Conservation (phyloP, 495 filamentous ascomycete species). For the Aspergillus avenaceus region DNA sequence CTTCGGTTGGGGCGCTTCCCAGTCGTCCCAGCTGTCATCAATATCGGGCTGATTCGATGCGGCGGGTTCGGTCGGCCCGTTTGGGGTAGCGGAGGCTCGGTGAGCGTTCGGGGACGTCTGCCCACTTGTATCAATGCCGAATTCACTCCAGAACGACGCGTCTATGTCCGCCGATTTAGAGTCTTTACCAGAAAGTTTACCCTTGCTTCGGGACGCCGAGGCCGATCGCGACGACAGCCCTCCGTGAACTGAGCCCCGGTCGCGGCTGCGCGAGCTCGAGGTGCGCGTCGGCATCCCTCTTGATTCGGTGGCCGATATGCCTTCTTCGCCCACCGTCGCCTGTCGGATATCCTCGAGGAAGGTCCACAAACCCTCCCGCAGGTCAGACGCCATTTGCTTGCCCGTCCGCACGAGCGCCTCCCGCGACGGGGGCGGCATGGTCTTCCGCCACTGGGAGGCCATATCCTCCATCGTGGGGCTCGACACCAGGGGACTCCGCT, state of each 20-base stretch:
- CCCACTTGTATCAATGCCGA: slow-evolving; percentile 49
- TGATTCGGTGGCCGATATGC: slow-evolving; percentile 54
- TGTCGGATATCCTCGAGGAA: slow-evolving; percentile 95
- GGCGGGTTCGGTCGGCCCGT: slow-evolving; percentile 29
- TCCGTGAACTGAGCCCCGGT: slow-evolving; percentile 35
- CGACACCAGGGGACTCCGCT: slow-evolving; percentile 25
- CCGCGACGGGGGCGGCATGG: slow-evolving; percentile 41
- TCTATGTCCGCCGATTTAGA: slow-evolving; percentile 43
- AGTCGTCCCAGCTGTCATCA: slow-evolving; percentile 70
- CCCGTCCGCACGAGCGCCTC: slow-evolving; percentile 62
- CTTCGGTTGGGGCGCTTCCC: slow-evolving; percentile 57
- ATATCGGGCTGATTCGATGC: slow-evolving; percentile 43
- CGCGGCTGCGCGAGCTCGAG: slow-evolving; percentile 34
- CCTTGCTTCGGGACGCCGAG: slow-evolving; percentile 31
- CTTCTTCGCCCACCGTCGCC: slow-evolving; percentile 92
- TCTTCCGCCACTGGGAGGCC: slow-evolving; percentile 37
- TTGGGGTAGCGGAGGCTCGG: slow-evolving; percentile 29
- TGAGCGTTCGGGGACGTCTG: slow-evolving; percentile 39
- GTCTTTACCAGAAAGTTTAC: slow-evolving; percentile 44
- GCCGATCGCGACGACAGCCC: slow-evolving; percentile 33
- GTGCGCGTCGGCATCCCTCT: slow-evolving; percentile 31
- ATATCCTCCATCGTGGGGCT: slow-evolving; percentile 28
- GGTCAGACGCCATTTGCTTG: slow-evolving; percentile 86
- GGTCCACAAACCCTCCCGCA: slow-evolving; percentile 89
- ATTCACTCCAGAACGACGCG: slow-evolving; percentile 50